Percentiles rank a stretch among this genome's conserved stretches.
Evolutionary conservation across 495 filamentous ascomycete species (phyloP).

Genomic region (Aspergillus avenaceus): DNA sequence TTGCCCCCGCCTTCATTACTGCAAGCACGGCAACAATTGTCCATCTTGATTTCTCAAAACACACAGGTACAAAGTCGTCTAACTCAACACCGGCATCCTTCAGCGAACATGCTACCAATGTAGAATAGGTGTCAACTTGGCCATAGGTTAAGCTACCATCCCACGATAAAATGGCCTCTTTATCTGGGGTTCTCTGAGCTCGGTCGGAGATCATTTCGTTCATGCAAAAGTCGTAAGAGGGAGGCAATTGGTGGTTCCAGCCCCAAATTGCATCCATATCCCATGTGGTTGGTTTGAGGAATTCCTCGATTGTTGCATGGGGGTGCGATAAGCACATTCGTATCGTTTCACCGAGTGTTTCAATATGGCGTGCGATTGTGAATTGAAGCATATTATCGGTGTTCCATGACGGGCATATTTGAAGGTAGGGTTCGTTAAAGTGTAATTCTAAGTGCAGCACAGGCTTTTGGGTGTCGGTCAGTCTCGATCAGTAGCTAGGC

Average conservation of each 20-base stretch:
- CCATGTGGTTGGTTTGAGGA: conserved; percentile 18
- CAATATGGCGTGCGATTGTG: conserved; percentile 27
- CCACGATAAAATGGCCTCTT: conserved; percentile 42
- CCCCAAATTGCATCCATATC: conserved; percentile 32
- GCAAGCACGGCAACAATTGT: conserved; percentile 40
- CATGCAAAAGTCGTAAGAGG: conserved; percentile 34
- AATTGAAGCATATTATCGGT: conserved; percentile 27
- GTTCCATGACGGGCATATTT: conserved; percentile 26
- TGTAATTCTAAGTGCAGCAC: conserved; percentile 25
- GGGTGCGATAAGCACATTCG: conserved; percentile 22
- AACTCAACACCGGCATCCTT: conserved; percentile 24
- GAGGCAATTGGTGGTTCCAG: conserved; percentile 30
- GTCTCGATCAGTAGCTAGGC: not conserved
- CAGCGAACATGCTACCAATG: conserved; percentile 24
- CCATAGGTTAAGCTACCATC: conserved; percentile 44
- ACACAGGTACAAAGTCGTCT: conserved; percentile 35
- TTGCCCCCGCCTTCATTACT: conserved; percentile 39
- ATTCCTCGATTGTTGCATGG: conserved; percentile 18
- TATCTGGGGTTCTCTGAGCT: conserved; percentile 25
- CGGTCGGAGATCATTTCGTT: conserved; percentile 43
- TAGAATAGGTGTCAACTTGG: conserved; percentile 37
- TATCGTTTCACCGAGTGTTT: conserved; percentile 28
- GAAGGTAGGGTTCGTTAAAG: conserved; percentile 17
- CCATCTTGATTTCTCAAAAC: conserved; percentile 48
- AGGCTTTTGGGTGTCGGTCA: conserved; percentile 15